Evolutionary conservation across 108 stramenopile species (phyloP), one percentile per base, ranked within the genome.

Genomic region (Fistulifera pelliculosa): DNA sequence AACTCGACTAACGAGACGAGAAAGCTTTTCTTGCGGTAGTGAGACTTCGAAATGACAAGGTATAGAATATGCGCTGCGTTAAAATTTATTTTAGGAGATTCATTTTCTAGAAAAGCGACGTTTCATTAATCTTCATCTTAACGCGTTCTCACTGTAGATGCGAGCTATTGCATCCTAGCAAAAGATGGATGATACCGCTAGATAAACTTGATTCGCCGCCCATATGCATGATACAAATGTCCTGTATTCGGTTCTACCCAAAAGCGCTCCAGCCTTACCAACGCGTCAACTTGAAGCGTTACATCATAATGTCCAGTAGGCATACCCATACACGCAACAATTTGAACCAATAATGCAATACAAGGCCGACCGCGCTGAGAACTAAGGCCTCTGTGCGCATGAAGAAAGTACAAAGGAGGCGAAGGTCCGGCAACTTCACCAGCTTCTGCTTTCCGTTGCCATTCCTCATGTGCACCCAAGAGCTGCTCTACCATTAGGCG

Each of bases 401-500:
- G 65, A 70, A 87, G 49, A 27, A 68, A 41, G 31, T 35, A 8
- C 17, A 60, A 31, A 14, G 67, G 67, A 22, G 52, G 74, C 53
- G 11, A 69, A 64, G 14, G 39, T 11, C 49, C 43, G 13, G 49
- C 63, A 31, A 63, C 52, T 38, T 57, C 38, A 1, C 16, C 39
- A 23, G 15, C 14, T 38, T 41, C 44, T 18, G 50, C 68, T 31
- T n/a, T 28, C 38, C 75, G 77, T 31, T 14, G 54, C 54, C 66
- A 64, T 10, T 77, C 79, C 22, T 64, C 62, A 38, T 69, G 39
- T 13, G 78, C 69, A 10, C 68, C 43, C 68, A 83, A 73, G 24
- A 79, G 56, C 21, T 76, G 67, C 14, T 75, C 62, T 45, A 87
- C 70, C 21, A 83, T 64, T 23, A 87, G 22, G 39, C 81, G 70